A percentile compares a stretch with the other conserved stretches of the same genome.
These are phyloP conservation scores for Alternaria sp. DNA, from an alignment of 2,329 filamentous ascomycete genomes.

Conservation along the genomic window DNA sequence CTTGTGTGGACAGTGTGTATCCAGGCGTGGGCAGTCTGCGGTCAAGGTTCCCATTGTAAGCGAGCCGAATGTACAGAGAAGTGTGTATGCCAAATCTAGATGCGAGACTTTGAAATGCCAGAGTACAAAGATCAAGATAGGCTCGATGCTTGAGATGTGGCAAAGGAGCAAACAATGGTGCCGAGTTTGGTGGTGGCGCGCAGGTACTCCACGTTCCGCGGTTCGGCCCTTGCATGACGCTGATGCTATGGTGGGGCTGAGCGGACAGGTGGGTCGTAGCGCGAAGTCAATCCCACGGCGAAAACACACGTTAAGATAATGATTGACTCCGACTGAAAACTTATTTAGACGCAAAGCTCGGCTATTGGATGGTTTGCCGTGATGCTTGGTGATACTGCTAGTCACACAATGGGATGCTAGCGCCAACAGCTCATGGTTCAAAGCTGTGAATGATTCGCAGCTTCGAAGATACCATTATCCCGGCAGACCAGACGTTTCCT, in stretches of 20 bases:
- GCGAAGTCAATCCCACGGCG: conserved; percentile 2
- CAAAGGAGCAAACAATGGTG: background rate
- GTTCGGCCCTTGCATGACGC: conserved; percentile 14
- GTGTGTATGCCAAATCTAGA: background rate
- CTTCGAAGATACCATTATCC: background rate
- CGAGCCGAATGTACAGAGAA: background rate
- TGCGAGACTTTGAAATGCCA: background rate
- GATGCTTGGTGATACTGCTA: background rate
- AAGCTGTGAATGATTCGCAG: background rate
- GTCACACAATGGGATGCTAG: background rate
- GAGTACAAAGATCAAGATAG: background rate
- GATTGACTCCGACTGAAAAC: background rate
- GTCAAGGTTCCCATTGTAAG: conserved; percentile 53
- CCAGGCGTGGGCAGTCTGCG: conserved; percentile 48
- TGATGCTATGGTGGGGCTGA: conserved; percentile 46
- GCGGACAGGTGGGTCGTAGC: conserved; percentile 9
- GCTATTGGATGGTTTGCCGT: background rate
- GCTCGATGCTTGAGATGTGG: background rate
- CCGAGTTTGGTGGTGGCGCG: conserved; percentile 13
- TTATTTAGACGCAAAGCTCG: background rate
- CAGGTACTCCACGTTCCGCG: conserved; percentile 8
- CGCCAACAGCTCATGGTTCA: conserved; percentile 2
- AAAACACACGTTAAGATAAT: background rate
- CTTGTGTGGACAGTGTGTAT: conserved; percentile 53
- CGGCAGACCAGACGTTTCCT: background rate